phyloP scores from a whole-genome alignment of 371 early-diverging fungal species.

The Fennellomyces sp. region DNA sequence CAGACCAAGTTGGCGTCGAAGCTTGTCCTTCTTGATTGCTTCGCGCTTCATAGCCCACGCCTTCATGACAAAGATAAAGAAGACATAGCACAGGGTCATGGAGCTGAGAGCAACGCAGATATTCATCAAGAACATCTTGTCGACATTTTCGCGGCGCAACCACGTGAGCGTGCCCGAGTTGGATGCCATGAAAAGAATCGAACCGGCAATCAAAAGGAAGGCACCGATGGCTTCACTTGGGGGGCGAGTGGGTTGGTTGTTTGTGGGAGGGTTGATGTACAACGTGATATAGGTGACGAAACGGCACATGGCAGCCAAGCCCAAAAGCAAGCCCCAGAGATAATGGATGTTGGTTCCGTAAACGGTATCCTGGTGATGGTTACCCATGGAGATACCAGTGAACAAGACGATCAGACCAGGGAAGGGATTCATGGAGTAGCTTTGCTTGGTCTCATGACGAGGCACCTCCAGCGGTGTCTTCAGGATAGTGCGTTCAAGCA shows the following conservation, averaged over 20 bases:
- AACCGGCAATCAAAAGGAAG: slow-evolving; percentile 44
- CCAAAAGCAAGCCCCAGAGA: slow-evolving; percentile 60
- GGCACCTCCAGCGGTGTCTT: slow-evolving; percentile 22
- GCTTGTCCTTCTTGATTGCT: slow-evolving; percentile 23
- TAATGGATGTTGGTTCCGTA: slow-evolving; percentile 61
- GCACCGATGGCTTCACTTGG: slow-evolving; percentile 48
- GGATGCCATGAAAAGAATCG: slow-evolving; percentile 58
- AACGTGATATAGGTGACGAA: slow-evolving; percentile 46
- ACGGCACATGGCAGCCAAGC: slow-evolving; percentile 57
- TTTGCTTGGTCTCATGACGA: slow-evolving; percentile 24
- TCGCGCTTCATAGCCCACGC: slow-evolving; percentile 51
- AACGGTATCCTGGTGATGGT: slow-evolving; percentile 61
- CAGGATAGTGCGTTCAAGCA: slow-evolving; percentile 28
- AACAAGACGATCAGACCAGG: slow-evolving; percentile 62
- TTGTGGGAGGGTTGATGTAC: slow-evolving; percentile 30
- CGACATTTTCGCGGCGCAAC: slow-evolving; percentile 45
- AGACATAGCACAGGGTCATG: slow-evolving; percentile 42
- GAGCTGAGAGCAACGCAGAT: slow-evolving; percentile 44
- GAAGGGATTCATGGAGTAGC: slow-evolving; percentile 50
- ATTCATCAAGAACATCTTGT: slow-evolving; percentile 55
- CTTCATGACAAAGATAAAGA: slow-evolving; percentile 38
- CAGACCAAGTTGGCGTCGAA: background rate
- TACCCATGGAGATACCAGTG: slow-evolving; percentile 68
- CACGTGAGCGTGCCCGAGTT: slow-evolving; percentile 48
- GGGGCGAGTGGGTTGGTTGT: slow-evolving; percentile 35